Evolutionary conservation across 305 asterid genomes (phyloP), one percentile per base, ranked within the genome.

Genomic region (Nicotiana rustica): DNA sequence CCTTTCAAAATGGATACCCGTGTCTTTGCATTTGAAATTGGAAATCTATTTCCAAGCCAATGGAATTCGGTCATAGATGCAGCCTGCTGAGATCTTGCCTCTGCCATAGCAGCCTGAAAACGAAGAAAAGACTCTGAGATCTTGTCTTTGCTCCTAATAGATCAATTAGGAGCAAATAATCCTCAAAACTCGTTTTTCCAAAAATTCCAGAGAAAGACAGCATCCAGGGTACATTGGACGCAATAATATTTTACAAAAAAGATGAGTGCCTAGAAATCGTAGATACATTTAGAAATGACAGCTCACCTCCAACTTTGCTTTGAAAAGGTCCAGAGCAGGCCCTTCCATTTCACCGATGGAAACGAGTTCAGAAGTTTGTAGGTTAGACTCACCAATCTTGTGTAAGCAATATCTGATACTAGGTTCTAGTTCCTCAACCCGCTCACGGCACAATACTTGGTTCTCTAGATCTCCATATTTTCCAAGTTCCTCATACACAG

Each of bases 11-110:
- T 92, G 88, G 95, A 87, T 29, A 94, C 96, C 41, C 98, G 91
- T 81, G 98, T 95, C 92, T 94, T 96, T 57, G 99, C 94, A 89
- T 93, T 96, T 79, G 99, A 92, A 78, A 96, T 85, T 78, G 99
- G 98, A 89, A 93, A 94, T 77, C 87, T 88, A 70, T 91, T 95
- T 78, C 98, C 98, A 83, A 94, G 99, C 97, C 98, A 96, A 83
- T 88, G 79, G 79, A 96, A 96, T 86, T 94, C 98, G 84, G 97
- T 94, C 98, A 96, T 90, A 15, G 98, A 94, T 85, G 97, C 95
- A 68, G 98, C 99, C 86, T 93, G 98, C 91, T 96, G 99, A 67
- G 98, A 92, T 85, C 99, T 96, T 87, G 97, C 98, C 88, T 96
- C 98, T 67, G 97, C 92, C 97, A 93, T 92, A 85, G 87, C 98